Evolutionary conservation across 2,329 filamentous ascomycete species (phyloP).

Genomic region (Fusarium nodosum): DNA sequence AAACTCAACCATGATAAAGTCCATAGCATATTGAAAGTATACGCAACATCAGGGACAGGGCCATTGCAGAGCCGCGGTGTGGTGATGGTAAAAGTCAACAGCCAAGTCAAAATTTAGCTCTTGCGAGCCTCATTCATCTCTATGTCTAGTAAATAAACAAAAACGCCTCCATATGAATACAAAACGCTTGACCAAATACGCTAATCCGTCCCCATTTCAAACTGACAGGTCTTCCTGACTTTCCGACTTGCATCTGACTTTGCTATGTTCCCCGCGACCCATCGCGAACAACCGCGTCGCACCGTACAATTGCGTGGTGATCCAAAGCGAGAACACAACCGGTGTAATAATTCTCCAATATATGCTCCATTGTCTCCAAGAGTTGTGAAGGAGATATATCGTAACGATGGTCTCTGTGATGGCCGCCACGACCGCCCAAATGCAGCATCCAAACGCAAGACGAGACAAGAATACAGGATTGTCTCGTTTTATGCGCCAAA

Average conservation of each 20-base stretch:
- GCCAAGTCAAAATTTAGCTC: not conserved
- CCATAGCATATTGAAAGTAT: not conserved
- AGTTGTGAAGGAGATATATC: slow-evolving; percentile 16
- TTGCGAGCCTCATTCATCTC: not conserved
- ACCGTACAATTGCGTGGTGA: slow-evolving; percentile 19
- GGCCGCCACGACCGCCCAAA: slow-evolving; percentile 8
- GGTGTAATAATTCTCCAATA: slow-evolving; percentile 15
- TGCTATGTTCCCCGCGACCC: slow-evolving; percentile 7
- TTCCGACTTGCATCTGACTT: not conserved
- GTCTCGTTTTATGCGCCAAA: slow-evolving; percentile 18
- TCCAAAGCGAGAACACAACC: slow-evolving; percentile 15
- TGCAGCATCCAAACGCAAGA: slow-evolving; percentile 15
- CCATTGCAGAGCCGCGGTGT: not conserved
- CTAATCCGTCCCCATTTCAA: rapidly evolving
- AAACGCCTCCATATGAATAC: too few relatives aligned
- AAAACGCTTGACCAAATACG: not conserved
- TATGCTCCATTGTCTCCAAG: slow-evolving; percentile 8
- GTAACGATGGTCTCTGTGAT: slow-evolving; percentile 3
- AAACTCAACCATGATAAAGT: not conserved
- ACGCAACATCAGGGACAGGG: not conserved
- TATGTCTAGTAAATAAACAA: not conserved
- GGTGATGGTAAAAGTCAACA: not conserved
- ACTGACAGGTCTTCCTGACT: not conserved
- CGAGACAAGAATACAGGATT: not conserved
- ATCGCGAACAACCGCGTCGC: slow-evolving; percentile 16